Evolutionary conservation across 495 filamentous ascomycete species (phyloP).

Genomic region (Chlorociboria aeruginascens): DNA sequence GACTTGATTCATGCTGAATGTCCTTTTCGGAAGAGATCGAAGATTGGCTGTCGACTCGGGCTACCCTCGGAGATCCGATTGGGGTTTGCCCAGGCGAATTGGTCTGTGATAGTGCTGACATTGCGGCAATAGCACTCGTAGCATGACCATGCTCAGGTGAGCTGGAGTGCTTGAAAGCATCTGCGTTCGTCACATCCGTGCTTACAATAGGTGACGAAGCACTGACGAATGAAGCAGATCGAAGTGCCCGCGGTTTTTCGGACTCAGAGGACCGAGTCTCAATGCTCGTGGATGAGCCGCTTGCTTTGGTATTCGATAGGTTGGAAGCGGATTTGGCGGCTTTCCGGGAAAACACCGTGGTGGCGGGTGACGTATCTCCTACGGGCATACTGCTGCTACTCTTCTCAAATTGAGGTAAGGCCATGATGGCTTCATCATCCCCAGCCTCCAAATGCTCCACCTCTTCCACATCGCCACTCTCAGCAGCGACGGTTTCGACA

Average conservation of each 20-base stretch:
- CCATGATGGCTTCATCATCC: constrained; percentile 16
- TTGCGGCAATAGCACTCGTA: constrained; percentile 49
- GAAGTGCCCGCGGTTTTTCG: constrained; percentile 42
- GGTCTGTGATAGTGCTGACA: constrained; percentile 48
- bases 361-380: constrained; percentile 21
- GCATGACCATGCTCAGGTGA: constrained; percentile 43
- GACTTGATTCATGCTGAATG: constrained; percentile 7
- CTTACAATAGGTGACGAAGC: constrained; percentile 52
- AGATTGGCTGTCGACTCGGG: constrained; percentile 24
- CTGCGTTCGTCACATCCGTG: constrained; percentile 48
- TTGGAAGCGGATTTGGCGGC: constrained; percentile 11
- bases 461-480: constrained; percentile 43
- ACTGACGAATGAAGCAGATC: constrained; percentile 52
- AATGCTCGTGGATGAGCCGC: constrained; percentile 28
- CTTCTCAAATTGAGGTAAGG: constrained; percentile 41
- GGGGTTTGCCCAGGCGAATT: constrained; percentile 42
- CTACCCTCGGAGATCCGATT: constrained; percentile 30
- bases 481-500: constrained; percentile 38
- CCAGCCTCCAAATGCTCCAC: constrained; percentile 30
- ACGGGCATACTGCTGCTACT: constrained; percentile 42
- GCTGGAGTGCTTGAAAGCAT: constrained; percentile 34
- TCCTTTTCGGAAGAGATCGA: constrained; percentile 24
- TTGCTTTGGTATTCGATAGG: constrained; percentile 10
- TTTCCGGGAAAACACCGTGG: constrained; percentile 16
- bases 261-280: constrained; percentile 23